Conservation (phyloP, 2,329 filamentous ascomycete species). For the Sporothrix brunneoviolacea region DNA sequence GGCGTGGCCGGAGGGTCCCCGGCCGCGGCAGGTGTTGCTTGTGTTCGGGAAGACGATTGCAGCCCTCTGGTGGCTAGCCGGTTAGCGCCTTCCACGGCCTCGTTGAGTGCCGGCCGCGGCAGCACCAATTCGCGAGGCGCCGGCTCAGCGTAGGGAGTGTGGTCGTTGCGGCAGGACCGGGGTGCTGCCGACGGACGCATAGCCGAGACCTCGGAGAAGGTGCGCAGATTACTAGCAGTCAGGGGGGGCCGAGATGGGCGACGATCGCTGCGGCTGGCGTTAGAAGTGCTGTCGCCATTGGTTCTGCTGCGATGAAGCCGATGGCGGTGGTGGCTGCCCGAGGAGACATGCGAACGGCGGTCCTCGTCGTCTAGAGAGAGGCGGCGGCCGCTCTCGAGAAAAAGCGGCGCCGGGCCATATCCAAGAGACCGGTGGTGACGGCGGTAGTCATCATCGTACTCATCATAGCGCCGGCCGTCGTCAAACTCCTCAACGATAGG, state of each 20-base stretch:
- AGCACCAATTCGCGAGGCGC: conserved; percentile 37
- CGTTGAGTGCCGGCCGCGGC: conserved; percentile 30
- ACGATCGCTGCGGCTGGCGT: conserved; percentile 19
- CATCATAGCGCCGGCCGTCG: conserved; percentile 22
- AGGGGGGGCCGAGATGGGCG: conserved; percentile 33
- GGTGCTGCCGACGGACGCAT: conserved; percentile 39
- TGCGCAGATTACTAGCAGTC: conserved; percentile 47
- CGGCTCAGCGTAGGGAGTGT: conserved; percentile 37
- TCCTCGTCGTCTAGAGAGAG: conserved; percentile 24
- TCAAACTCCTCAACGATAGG: conserved; percentile 22
- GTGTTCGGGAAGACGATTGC: too few species aligned
- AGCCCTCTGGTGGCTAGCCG: background rate
- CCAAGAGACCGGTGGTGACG: conserved; percentile 12
- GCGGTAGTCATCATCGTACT: conserved; percentile 16
- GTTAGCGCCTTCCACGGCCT: background rate
- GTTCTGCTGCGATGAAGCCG: conserved; percentile 31
- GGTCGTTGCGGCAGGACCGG: conserved; percentile 31
- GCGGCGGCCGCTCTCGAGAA: conserved; percentile 24
- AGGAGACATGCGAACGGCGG: conserved; percentile 25
- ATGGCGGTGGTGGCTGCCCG: conserved; percentile 35
- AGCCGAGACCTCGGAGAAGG: conserved; percentile 46
- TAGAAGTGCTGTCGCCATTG: conserved; percentile 25
- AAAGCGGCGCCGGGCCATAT: conserved; percentile 15
- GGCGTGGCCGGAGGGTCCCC: background rate
- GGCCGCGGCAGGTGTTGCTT: background rate